Conservation (phyloP, 805 yeast genomes). For the Tanozyma kutaoensis region DNA sequence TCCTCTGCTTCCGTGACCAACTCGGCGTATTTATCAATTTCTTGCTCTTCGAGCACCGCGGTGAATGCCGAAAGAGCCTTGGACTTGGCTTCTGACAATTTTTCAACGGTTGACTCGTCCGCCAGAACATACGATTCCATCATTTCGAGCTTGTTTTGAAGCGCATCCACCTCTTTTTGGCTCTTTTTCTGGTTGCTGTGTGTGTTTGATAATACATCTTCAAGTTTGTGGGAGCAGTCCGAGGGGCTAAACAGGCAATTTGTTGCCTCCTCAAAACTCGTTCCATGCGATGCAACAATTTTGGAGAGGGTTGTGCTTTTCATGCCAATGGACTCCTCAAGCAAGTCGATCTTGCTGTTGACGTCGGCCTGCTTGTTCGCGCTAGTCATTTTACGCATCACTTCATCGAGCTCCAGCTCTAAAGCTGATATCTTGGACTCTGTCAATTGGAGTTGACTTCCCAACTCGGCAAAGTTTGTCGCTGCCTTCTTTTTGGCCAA, state of each 20-base stretch:
- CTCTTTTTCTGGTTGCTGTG: background rate
- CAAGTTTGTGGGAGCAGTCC: constrained; percentile 5
- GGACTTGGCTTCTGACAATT: background rate
- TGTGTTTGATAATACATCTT: constrained; percentile 2
- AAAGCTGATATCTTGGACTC: too few relatives aligned
- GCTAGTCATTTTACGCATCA: constrained; percentile 34
- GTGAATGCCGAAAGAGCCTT: constrained; percentile 6
- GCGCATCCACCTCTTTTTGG: background rate
- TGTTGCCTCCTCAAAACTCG: constrained; percentile 7
- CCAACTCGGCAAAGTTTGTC: too few relatives aligned
- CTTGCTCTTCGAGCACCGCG: constrained; percentile 15
- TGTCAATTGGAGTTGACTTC: too few relatives aligned
- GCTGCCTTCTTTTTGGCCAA: background rate
- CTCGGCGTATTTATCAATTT: constrained; percentile 37
- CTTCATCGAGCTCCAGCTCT: constrained; percentile 32
- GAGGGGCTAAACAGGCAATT: constrained; percentile 6
- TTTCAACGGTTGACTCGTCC: background rate
- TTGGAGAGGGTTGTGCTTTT: constrained; percentile 15
- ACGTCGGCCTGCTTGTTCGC: constrained; percentile 47
- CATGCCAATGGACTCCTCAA: constrained; percentile 23
- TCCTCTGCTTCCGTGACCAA: constrained; percentile 44
- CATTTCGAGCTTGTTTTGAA: constrained; percentile 1
- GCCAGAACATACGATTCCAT: background rate
- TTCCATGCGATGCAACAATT: constrained; percentile 10
- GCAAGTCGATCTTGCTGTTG: constrained; percentile 37